Base-by-base conservation (phyloP, 176 grass and related monocot genomes). In the Aegilops sharonensis region DNA sequence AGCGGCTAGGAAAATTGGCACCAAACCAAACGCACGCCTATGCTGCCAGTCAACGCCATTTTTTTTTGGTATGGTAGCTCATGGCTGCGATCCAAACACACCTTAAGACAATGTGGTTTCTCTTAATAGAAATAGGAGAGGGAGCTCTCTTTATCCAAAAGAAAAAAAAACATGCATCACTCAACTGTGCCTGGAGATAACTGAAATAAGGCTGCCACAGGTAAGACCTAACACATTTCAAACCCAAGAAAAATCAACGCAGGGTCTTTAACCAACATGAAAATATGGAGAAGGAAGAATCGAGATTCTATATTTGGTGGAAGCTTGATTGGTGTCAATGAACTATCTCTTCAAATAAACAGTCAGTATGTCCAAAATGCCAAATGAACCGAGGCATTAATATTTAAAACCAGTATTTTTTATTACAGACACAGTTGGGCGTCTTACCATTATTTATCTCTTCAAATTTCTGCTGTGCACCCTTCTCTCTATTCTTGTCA, bases 391-490 rank as follows among this genome's bases (percentile, higher is more conserved):
- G 3, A 36, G 5, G 66, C 37, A 32, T 31, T 18, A 37, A 54
- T 37, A 82, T 10, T 30, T 17, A 54, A 56, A 27, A 82, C 14
- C n/a, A 72, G 15, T 18, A 40, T 0, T 9, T 64, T 21, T n/a
- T 42, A 10, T 42, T 42, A 42, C 40, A 42, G 40, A 27, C 54
- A 40, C 15, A 40, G 67, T 66, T 67, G n/a, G 30, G 32, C 4
- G 73, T 67, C 70, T 88, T 95, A 94, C 96, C 92, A 80, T 98
- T 98, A 73, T 95, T 98, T 94, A 98, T 94, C 81, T 95, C 96
- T 6, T 89, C 88, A 82, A 98, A 98, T 72, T 92, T 95, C 80
- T 95, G 90, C 75, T 95, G 93, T 42, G 93, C 96, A 3, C 88
- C 90, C 71, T 95, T 95, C 59, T 42, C 71, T 92, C 95, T 98